Conservation (phyloP, 2,329 filamentous ascomycete species). For the Xylariaceae sp. region DNA sequence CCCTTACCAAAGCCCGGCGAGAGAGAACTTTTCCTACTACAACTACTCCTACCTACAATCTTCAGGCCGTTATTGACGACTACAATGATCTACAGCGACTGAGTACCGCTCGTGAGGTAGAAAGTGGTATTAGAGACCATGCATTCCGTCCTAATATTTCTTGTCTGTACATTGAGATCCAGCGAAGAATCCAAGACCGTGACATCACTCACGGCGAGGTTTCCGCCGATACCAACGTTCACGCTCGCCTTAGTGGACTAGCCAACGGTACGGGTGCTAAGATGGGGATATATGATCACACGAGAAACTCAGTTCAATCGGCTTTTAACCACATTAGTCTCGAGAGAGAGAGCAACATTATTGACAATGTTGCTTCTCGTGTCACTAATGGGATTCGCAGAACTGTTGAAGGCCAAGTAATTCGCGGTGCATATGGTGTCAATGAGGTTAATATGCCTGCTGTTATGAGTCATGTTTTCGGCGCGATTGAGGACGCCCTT, state of each 20-base stretch:
- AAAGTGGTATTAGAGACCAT: conserved; percentile 24
- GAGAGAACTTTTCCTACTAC: conserved; percentile 45
- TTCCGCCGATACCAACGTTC: conserved; percentile 32
- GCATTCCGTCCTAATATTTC: conserved; percentile 25
- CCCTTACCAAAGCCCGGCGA: conserved; percentile 42
- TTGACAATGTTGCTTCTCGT: conserved; percentile 25
- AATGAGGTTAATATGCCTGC: conserved; percentile 30
- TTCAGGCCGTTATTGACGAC: conserved; percentile 42
- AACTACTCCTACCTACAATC: conserved; percentile 36
- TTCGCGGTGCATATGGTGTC: conserved; percentile 38
- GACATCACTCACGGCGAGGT: conserved; percentile 39
- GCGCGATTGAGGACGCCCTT: conserved; percentile 35
- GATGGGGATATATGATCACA: conserved; percentile 35
- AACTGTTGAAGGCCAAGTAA: conserved; percentile 46
- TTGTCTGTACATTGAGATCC: conserved; percentile 42
- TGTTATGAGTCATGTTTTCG: conserved; percentile 36
- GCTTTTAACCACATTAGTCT: conserved; percentile 49
- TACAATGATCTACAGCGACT: conserved; percentile 42
- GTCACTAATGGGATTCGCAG: conserved; percentile 30
- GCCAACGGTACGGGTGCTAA: conserved; percentile 38
- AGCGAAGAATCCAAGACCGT: conserved; percentile 46
- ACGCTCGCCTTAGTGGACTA: conserved; percentile 34
- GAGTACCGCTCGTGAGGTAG: conserved; percentile 27
- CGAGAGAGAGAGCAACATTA: conserved; percentile 47
- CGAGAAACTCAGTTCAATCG: conserved; percentile 38